Evolutionary conservation across 371 early-diverging fungal species (phyloP).

Genomic region (Haplosporangium sp.): DNA sequence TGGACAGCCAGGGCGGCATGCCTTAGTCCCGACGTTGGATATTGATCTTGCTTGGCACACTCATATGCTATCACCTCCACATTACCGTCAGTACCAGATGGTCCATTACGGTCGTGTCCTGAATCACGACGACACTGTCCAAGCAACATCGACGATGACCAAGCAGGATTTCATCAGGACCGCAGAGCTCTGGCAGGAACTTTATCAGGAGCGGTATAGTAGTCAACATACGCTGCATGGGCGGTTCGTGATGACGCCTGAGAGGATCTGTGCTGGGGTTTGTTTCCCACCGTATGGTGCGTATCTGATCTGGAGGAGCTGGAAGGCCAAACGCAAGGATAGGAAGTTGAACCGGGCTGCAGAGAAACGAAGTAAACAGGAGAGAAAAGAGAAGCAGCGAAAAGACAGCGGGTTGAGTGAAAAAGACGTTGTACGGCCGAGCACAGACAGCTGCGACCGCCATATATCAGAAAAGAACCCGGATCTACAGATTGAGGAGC

Average conservation of each 20-base stretch:
- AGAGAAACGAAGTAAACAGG: constrained; percentile 6
- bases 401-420: constrained; percentile 1
- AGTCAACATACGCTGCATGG: constrained; percentile 26
- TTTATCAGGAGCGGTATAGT: constrained; percentile 42
- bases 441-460: neutral
- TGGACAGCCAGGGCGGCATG: constrained; percentile 36
- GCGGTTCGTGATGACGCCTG: constrained; percentile 29
- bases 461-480: constrained; percentile 4
- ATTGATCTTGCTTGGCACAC: constrained; percentile 61
- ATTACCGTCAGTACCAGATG: constrained; percentile 55
- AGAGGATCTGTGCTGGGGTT: constrained; percentile 38
- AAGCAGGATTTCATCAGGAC: constrained; percentile 52
- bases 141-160: constrained; percentile 50
- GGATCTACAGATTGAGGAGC: constrained; percentile 18
- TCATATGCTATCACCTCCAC: constrained; percentile 58
- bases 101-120: constrained; percentile 46
- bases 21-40: constrained; percentile 56
- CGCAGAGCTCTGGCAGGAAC: constrained; percentile 41
- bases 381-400: constrained; percentile 1
- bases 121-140: constrained; percentile 62
- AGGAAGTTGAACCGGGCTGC: constrained; percentile 15
- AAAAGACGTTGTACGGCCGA: neutral
- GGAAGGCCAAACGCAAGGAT: constrained; percentile 31
- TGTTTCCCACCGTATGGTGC: constrained; percentile 48
- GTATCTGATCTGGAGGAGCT: constrained; percentile 30